Percentiles rank a stretch among this genome's conserved stretches.
These are phyloP conservation scores for Syzygium malaccense DNA, from an alignment of 441 rosid genomes.

Conservation along the genomic window DNA sequence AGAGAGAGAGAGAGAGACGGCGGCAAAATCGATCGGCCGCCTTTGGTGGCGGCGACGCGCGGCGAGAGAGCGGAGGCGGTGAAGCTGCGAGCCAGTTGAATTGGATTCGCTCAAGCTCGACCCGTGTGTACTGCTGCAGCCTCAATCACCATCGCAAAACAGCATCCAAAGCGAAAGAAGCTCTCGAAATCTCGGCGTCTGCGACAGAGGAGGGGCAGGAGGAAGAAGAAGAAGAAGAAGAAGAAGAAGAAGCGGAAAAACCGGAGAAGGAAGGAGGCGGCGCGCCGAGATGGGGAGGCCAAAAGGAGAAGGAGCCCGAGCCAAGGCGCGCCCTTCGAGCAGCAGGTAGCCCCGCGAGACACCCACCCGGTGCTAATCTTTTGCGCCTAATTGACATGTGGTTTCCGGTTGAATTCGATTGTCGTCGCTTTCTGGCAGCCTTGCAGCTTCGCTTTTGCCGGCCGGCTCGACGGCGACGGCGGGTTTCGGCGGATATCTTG, in stretches of 20 bases:
- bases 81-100: not conserved
- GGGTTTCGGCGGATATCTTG: slow-evolving; percentile 96
- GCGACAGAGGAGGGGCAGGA: not conserved
- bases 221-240: no score
- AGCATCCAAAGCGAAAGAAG: no score
- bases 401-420: not conserved
- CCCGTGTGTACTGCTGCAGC: not conserved
- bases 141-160: no score
- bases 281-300: slow-evolving; percentile 56
- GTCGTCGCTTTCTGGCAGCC: slow-evolving; percentile 18
- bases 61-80: not conserved
- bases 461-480: slow-evolving; percentile 54
- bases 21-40: not conserved
- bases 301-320: slow-evolving; percentile 77
- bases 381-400: not conserved
- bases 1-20: not conserved
- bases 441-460: slow-evolving; percentile 82
- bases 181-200: not conserved
- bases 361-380: not conserved
- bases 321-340: slow-evolving; percentile 96
- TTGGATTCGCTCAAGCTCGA: not conserved
- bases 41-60: not conserved
- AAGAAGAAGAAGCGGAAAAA: no score
- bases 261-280: not conserved
- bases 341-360: slow-evolving; percentile 47